These are phyloP conservation scores for Lathyrus oleraceus DNA, from an alignment of 306 rosid species.

Conservation along the genomic window DNA sequence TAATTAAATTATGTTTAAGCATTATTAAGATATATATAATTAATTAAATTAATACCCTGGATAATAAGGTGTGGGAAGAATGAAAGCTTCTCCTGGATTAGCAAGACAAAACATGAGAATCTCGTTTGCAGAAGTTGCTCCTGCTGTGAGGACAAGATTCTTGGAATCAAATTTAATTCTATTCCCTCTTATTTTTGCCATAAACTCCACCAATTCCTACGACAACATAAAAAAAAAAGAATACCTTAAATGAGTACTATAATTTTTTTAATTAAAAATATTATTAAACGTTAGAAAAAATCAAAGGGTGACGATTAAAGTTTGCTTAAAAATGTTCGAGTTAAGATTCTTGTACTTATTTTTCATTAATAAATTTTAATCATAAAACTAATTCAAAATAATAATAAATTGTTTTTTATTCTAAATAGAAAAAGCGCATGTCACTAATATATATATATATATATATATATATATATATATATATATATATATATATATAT, in stretches of 20 bases:
- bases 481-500: too few relatives aligned
- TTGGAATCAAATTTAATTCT: constrained; percentile 45
- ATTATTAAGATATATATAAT: neutral
- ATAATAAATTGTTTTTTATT: too few relatives aligned
- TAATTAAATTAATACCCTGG: constrained; percentile 60
- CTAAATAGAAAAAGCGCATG: too few relatives aligned
- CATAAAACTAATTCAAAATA: too few relatives aligned
- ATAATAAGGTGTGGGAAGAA: constrained; percentile 86
- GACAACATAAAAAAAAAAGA: neutral
- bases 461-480: too few relatives aligned
- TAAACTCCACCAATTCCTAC: constrained; percentile 63
- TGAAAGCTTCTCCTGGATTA: constrained; percentile 78
- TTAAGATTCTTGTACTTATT: too few relatives aligned
- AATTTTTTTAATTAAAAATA: too few relatives aligned
- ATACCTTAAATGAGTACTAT: neutral
- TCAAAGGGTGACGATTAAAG: too few relatives aligned
- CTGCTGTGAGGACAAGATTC: constrained; percentile 79
- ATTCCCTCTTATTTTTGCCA: constrained; percentile 69
- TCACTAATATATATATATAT: too few relatives aligned
- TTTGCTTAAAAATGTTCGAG: too few relatives aligned
- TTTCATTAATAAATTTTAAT: too few relatives aligned
- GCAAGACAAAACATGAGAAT: constrained; percentile 85
- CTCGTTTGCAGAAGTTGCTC: constrained; percentile 89
- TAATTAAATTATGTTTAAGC: neutral
- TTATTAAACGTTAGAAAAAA: too few relatives aligned